Evolutionary conservation across 495 filamentous ascomycete genomes (phyloP), one percentile per base, ranked within the genome.

Genomic region (Aspergillus ostianus): DNA sequence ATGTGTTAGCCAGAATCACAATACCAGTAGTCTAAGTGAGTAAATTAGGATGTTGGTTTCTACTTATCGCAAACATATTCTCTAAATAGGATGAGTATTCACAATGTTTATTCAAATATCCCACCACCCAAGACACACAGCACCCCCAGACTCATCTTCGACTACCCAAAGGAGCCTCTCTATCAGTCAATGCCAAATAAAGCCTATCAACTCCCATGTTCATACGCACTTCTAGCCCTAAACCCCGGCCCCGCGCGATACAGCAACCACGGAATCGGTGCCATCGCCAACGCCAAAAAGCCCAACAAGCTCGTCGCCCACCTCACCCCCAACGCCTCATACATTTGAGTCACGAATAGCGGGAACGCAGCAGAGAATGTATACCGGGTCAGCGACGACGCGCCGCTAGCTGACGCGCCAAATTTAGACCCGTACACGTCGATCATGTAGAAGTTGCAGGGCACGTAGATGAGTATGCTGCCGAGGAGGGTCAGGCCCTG

Each of bases 331-430:
- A 85, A 65, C 18, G 56, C 44, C 64, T 55, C 70, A 49, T 57
- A 67, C 60, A 63, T 82, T 58, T 79, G 77, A 4, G 81, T 70
- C n/a, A 81, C 80, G 61, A 86, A 85, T 1, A 90, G 76, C 2
- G 87, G 87, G 65, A 89, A 90, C 5, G 76, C 83, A n/a, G 84
- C 83, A 2, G 82, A 84, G 13, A 87, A 58, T 0, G 68, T 64
- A 61, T 90, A 90, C 29, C 87, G 76, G 12, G 83, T 70, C 15
- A 90, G 67, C 3, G 83, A 83, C 50, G 87, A 85, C 0, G 86
- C 85, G 8, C 84, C 85, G 26, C 83, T 64, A 4, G 87, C 86
- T 41, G 79, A 83, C 0, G 87, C 87, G 2, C 85, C 80, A 30
- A 81, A 84, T 18, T 75, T 68, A 5, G 79, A 59, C 5, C 70